Evolutionary conservation across 2,329 filamentous ascomycete genomes (phyloP).

Genomic region (Penicillium sp.): DNA sequence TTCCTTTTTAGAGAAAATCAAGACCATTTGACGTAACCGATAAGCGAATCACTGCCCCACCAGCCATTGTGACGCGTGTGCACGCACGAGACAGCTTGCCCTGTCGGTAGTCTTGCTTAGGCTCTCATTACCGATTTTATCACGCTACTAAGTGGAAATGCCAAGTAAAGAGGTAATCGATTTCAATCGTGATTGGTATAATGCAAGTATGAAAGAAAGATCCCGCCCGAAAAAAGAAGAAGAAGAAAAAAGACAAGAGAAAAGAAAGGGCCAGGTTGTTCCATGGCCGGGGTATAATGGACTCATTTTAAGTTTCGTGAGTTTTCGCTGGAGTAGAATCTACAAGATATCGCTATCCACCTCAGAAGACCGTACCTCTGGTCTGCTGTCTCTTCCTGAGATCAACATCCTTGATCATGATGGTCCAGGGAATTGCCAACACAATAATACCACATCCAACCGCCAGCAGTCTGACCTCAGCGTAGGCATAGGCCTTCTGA

Average conservation of each 20-base stretch:
- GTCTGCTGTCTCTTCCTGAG: conserved; percentile 52
- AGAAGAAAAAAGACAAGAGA: too few species aligned
- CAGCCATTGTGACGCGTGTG: background rate
- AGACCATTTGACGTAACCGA: background rate
- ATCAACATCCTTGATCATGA: conserved; percentile 55
- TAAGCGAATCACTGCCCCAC: background rate
- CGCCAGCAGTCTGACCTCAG: conserved; percentile 55
- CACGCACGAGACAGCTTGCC: background rate
- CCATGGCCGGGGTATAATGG: too few species aligned
- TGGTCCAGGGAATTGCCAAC: conserved; percentile 44
- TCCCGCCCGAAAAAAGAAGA: too few species aligned
- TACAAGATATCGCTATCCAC: too few species aligned
- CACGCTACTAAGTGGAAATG: too few species aligned
- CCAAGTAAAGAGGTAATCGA: too few species aligned
- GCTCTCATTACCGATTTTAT: background rate
- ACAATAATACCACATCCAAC: conserved; percentile 49
- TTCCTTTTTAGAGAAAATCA: background rate
- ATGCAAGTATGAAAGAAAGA: too few species aligned
- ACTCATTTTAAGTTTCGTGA: too few species aligned
- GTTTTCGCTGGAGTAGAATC: too few species aligned
- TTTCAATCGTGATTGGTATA: too few species aligned
- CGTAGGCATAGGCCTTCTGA: conserved; percentile 59
- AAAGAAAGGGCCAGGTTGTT: too few species aligned
- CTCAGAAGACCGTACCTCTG: conserved; percentile 55
- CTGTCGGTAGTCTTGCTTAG: too few species aligned